Conservation (phyloP, 768 basidiomycete species). For the Mycena capillaripes region DNA sequence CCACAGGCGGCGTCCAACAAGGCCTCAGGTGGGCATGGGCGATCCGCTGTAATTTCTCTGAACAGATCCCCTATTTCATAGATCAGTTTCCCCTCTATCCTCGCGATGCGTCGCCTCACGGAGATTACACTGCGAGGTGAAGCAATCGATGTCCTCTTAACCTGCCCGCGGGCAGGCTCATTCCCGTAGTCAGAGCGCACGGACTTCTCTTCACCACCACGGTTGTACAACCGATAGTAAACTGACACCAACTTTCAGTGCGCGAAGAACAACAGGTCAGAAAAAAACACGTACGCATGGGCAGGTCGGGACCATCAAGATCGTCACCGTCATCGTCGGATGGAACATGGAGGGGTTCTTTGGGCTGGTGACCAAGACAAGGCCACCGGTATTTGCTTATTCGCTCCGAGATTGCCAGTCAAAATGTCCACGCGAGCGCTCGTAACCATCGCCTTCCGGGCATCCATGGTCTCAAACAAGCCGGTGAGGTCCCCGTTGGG, state of each 20-base stretch:
- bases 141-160: conserved; percentile 9
- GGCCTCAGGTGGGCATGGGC: not conserved
- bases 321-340: not conserved
- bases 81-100: conserved; percentile 10
- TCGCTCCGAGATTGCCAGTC: conserved; percentile 16
- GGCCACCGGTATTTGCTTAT: conserved; percentile 11
- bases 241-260: not conserved
- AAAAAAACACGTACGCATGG: not conserved
- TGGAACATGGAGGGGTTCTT: not conserved
- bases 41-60: not conserved
- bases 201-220: not conserved
- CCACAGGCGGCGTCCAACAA: not conserved
- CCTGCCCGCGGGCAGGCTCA: conserved; percentile 2
- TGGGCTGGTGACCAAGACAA: conserved; percentile 9
- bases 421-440: conserved; percentile 1
- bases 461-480: not conserved
- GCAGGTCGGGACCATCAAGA: not conserved
- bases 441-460: not conserved
- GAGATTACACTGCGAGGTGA: conserved; percentile 1
- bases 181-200: not conserved
- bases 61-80: conserved; percentile 14
- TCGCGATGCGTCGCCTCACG: conserved; percentile 11
- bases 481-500: not conserved
- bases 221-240: too few relatives aligned
- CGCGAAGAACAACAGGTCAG: not conserved